phyloP scores from a whole-genome alignment of 371 early-diverging fungal genomes.

The Mucor piriformis region DNA sequence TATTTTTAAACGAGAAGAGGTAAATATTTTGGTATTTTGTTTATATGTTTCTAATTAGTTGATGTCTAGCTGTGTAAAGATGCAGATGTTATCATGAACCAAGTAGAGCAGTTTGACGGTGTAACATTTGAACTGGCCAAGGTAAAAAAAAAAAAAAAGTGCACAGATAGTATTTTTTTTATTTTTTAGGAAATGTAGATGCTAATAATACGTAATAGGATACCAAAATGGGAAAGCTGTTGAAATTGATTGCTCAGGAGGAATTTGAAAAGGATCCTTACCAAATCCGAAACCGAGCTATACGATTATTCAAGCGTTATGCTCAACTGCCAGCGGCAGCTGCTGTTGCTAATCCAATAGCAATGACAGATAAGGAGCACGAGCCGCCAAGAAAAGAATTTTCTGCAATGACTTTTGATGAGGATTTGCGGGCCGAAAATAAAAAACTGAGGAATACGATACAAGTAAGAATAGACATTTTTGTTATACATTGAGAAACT shows the following conservation, averaged over 20 bases:
- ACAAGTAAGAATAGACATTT: too few relatives aligned
- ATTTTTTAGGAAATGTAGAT: too few relatives aligned
- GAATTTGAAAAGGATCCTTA: constrained; percentile 40
- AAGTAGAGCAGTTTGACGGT: constrained; percentile 45
- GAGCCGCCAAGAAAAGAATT: constrained; percentile 5
- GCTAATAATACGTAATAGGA: constrained; percentile 25
- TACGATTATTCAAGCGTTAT: constrained; percentile 35
- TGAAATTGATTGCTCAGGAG: constrained; percentile 46
- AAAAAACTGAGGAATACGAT: constrained; percentile 28
- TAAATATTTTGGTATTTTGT: constrained; percentile 7
- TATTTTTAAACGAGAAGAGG: constrained; percentile 45
- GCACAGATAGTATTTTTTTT: too few relatives aligned
- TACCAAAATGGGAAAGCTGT: constrained; percentile 48
- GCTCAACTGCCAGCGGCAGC: constrained; percentile 20
- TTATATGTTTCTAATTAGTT: not conserved
- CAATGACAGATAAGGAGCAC: not conserved
- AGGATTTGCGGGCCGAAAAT: constrained; percentile 33
- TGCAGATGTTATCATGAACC: constrained; percentile 40
- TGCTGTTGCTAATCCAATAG: not conserved
- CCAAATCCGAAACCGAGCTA: constrained; percentile 34
- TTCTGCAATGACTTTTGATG: constrained; percentile 14
- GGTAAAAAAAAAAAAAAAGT: constrained; percentile 23
- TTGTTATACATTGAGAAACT: too few relatives aligned
- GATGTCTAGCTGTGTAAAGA: constrained; percentile 31
- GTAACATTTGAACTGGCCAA: constrained; percentile 50